Percentiles rank a stretch among this genome's conserved stretches.
phyloP scores from a whole-genome alignment of 257 asterid genomes.

The Scutellaria barbata region DNA sequence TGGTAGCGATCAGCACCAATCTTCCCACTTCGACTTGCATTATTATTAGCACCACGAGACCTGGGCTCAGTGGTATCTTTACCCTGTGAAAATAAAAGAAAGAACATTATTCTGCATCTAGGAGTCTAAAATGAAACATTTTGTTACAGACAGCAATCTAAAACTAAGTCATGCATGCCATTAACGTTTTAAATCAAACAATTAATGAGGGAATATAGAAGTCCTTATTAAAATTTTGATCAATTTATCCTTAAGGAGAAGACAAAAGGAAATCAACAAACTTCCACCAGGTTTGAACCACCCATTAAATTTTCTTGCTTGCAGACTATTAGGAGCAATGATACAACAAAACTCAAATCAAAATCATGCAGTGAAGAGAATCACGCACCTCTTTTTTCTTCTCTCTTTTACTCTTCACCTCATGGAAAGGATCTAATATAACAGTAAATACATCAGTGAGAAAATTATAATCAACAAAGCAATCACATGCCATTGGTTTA shows the following conservation, averaged over 20 bases:
- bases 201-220: slow-evolving; percentile 13
- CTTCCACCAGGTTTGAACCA: slow-evolving; percentile 19
- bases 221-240: neutral
- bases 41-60: slow-evolving; percentile 63
- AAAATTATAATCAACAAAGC: slow-evolving; percentile 23
- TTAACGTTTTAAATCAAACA: slow-evolving; percentile 2
- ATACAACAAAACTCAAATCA: slow-evolving; percentile 24
- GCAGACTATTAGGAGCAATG: slow-evolving; percentile 14
- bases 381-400: slow-evolving; percentile 88
- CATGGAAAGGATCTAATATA: slow-evolving; percentile 66
- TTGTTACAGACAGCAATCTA: slow-evolving; percentile 9
- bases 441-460: slow-evolving; percentile 40
- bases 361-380: slow-evolving; percentile 29
- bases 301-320: neutral
- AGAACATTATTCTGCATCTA: slow-evolving; percentile 9
- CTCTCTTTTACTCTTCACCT: slow-evolving; percentile 96
- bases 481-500: slow-evolving; percentile 20
- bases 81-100: slow-evolving; percentile 53
- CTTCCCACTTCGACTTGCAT: slow-evolving; percentile 62
- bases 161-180: slow-evolving; percentile 11
- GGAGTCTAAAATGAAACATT: slow-evolving; percentile 17
- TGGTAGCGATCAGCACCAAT: slow-evolving; percentile 60
- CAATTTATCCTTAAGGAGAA: neutral
- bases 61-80: slow-evolving; percentile 77
- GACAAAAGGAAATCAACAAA: slow-evolving; percentile 14